Percentiles rank a stretch among this genome's conserved stretches.
These are phyloP conservation scores for Sphagnum tenellum DNA, from an alignment of 225 moss, liverwort and hornwort genomes.

Conservation along the genomic window DNA sequence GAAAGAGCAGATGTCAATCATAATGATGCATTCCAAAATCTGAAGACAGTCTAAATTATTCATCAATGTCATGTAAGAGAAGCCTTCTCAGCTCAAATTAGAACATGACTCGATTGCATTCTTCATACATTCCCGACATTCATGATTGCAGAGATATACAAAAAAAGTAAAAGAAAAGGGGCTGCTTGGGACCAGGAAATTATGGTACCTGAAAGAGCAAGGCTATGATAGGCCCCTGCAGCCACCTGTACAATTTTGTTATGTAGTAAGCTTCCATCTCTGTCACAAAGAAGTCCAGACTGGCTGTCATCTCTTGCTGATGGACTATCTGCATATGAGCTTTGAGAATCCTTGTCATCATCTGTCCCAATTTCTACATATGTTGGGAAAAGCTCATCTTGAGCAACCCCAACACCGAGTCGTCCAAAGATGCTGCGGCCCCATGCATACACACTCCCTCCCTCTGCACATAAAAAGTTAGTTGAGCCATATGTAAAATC, in stretches of 20 bases:
- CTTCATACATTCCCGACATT: no score
- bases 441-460: conserved; percentile 52
- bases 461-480: conserved; percentile 19
- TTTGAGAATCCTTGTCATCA: conserved; percentile 26
- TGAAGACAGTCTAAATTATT: no score
- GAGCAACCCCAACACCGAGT: conserved; percentile 39
- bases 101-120: no score
- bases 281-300: conserved; percentile 17
- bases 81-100: no score
- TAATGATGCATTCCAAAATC: no score
- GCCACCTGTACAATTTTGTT: conserved; percentile 31
- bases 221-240: conserved; percentile 54
- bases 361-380: conserved; percentile 28
- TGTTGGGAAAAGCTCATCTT: conserved; percentile 46
- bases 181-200: no score
- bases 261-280: conserved; percentile 12
- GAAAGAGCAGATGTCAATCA: no score
- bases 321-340: conserved; percentile 22
- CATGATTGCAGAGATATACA: no score
- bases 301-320: conserved; percentile 22
- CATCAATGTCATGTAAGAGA: no score
- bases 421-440: conserved; percentile 52
- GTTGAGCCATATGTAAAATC: no score
- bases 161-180: no score
- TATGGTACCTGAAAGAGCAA: conserved; percentile 39